These are phyloP conservation scores for Xylaria multiplex DNA, from an alignment of 2,329 filamentous ascomycete genomes.

Conservation along the genomic window DNA sequence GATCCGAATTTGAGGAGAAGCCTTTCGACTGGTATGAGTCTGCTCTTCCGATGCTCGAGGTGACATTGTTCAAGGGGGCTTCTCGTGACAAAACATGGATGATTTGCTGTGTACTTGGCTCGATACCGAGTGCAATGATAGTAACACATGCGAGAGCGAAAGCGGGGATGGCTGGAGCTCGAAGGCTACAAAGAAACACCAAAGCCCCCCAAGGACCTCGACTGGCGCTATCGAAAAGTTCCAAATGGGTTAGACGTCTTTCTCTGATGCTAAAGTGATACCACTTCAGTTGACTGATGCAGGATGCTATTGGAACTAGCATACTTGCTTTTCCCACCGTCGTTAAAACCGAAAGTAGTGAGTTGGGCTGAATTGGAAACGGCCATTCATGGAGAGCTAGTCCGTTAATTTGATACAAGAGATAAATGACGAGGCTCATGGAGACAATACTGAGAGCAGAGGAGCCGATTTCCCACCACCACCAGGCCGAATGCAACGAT, in stretches of 20 bases:
- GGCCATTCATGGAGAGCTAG: slow-evolving; percentile 35
- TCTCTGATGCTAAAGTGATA: slow-evolving; percentile 30
- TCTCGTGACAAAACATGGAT: slow-evolving; percentile 2
- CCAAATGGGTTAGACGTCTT: neutral
- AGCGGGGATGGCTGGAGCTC: neutral
- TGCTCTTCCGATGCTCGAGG: neutral
- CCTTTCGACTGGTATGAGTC: slow-evolving; percentile 3
- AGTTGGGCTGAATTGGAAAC: slow-evolving; percentile 46
- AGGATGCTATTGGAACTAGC: slow-evolving; percentile 38
- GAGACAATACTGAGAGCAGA: neutral
- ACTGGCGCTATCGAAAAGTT: neutral
- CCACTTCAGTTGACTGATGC: slow-evolving; percentile 44
- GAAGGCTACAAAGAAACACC: neutral
- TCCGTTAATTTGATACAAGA: slow-evolving; percentile 20
- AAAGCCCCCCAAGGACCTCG: slow-evolving; percentile 9
- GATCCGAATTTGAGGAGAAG: neutral
- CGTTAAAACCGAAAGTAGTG: slow-evolving; percentile 39
- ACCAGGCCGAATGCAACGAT: neutral
- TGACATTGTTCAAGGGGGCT: slow-evolving; percentile 8
- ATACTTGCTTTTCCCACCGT: slow-evolving; percentile 38
- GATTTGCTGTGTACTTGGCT: slow-evolving; percentile 17
- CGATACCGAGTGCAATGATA: slow-evolving; percentile 6
- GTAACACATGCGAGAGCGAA: neutral
- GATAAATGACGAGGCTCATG: neutral
- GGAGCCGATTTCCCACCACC: slow-evolving; percentile 10